Evolutionary conservation across 208 protist genomes (phyloP).

Genomic region (Crithidia acanthocephali): DNA sequence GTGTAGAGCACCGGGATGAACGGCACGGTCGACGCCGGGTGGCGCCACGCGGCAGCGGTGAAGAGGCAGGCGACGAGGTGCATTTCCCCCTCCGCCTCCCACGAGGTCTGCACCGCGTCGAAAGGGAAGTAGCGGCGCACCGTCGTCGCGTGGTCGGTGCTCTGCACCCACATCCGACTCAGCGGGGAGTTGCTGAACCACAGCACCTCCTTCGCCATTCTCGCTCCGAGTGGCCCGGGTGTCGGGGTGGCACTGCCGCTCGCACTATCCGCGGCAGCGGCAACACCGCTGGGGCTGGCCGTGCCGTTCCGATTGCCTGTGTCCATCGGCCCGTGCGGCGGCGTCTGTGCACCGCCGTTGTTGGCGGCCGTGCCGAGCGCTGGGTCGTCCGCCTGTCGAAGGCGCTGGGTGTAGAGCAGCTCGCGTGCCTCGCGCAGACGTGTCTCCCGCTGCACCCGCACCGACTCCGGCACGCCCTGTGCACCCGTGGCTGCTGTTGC

Average conservation of each 20-base stretch:
- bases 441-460: conserved; percentile 21
- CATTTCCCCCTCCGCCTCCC: conserved; percentile 81
- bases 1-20: conserved; percentile 32
- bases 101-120: conserved; percentile 54
- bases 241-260: conserved; percentile 1
- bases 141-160: conserved; percentile 23
- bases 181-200: conserved; percentile 45
- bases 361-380: not conserved
- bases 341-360: not conserved
- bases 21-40: conserved; percentile 22
- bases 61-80: conserved; percentile 85
- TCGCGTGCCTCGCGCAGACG: conserved; percentile 32
- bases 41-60: conserved; percentile 48
- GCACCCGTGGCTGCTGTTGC: not conserved
- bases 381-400: conserved; percentile 11
- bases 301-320: not conserved
- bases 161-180: conserved; percentile 38
- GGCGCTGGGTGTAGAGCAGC: conserved; percentile 10
- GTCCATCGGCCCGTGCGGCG: not conserved
- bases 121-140: conserved; percentile 66
- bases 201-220: conserved; percentile 27
- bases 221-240: conserved; percentile 4
- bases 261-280: not conserved
- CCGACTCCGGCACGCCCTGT: conserved; percentile 7
- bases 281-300: too few species aligned